Base-by-base conservation (phyloP, 257 asterid genomes). In the Lithospermum erythrorhizon region DNA sequence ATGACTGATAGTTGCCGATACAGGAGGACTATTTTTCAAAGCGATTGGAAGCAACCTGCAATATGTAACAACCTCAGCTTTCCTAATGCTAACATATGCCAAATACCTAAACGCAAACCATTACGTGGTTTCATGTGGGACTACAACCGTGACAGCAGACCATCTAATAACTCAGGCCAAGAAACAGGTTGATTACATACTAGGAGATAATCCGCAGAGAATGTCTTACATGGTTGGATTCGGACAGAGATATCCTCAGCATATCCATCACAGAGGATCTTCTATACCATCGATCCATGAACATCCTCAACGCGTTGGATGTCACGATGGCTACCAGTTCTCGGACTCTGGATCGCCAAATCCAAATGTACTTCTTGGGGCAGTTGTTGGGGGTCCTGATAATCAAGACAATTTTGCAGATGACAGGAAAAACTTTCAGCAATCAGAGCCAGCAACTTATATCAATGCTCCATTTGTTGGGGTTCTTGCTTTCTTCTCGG, bases 181-280 rank as follows among this genome's bases (percentile, higher is more conserved):
- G 76, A 82, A 70, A 61, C 97, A 86, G 55, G 86, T 86, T 22
- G 97, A 89, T 67, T 89, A 86, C 82, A 78, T 89, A 65, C 73
- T 89, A n/a, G 97, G 97, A 1, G 69, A 84, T 2, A 89, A 89
- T 73, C 97, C 97, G 0, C 76, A 79, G 6, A 69, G 62, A 30
- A 81, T 77, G 78, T 83, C 97, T 0, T 89, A 86, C 51, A 86
- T 89, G 97, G 97, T 89, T 1, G 97, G 97, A 56, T 88, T 78
- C 49, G 88, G 93, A 14, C 58, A 67, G 21, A 81, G 69, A 67
- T 85, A 77, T 56, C 96, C 96, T 5, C 82, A 70, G 37, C 86
- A 57, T 6, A 78, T 84, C 4, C 95, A 87, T 75, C 95, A 87
- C 68, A 75, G 95, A 53, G 95, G 82, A 3, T 82, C 95, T 2